These are phyloP conservation scores for Cyberlindnera petersonii DNA, from an alignment of 805 yeast genomes.

Conservation along the genomic window DNA sequence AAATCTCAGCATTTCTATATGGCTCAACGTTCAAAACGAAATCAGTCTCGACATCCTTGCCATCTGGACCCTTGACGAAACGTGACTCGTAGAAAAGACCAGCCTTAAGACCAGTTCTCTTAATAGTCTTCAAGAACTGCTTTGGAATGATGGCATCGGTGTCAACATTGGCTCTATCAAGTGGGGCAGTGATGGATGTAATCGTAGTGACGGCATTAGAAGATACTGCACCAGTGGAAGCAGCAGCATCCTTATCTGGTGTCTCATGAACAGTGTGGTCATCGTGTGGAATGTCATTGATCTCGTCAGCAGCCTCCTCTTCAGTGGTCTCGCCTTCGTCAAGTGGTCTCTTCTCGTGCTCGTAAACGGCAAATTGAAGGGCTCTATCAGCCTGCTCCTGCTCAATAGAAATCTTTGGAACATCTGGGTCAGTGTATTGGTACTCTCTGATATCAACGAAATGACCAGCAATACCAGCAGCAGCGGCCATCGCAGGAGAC, in stretches of 20 bases:
- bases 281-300: slow-evolving; percentile 60
- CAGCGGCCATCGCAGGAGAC: slow-evolving; percentile 99
- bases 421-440: slow-evolving; percentile 55
- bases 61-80: slow-evolving; percentile 62
- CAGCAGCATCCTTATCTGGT: slow-evolving; percentile 29
- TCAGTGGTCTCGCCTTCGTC: slow-evolving; percentile 48
- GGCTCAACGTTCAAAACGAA: slow-evolving; percentile 86
- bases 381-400: slow-evolving; percentile 51
- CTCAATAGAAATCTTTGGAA: slow-evolving; percentile 49
- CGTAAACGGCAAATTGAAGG: slow-evolving; percentile 66
- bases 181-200: slow-evolving; percentile 88
- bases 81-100: slow-evolving; percentile 93
- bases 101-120: slow-evolving; percentile 85
- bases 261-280: slow-evolving; percentile 39
- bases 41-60: slow-evolving; percentile 80
- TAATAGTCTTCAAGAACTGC: slow-evolving; percentile 95
- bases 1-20: slow-evolving; percentile 71
- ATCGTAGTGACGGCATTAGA: slow-evolving; percentile 73
- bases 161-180: slow-evolving; percentile 92
- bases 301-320: slow-evolving; percentile 48
- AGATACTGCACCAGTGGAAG: slow-evolving; percentile 46
- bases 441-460: slow-evolving; percentile 87
- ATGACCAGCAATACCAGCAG: slow-evolving; percentile 91
- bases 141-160: slow-evolving; percentile 99
- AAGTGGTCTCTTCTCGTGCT: slow-evolving; percentile 62